These are phyloP conservation scores for Kuraishia cidri DNA, from an alignment of 805 yeast species.

Conservation along the genomic window DNA sequence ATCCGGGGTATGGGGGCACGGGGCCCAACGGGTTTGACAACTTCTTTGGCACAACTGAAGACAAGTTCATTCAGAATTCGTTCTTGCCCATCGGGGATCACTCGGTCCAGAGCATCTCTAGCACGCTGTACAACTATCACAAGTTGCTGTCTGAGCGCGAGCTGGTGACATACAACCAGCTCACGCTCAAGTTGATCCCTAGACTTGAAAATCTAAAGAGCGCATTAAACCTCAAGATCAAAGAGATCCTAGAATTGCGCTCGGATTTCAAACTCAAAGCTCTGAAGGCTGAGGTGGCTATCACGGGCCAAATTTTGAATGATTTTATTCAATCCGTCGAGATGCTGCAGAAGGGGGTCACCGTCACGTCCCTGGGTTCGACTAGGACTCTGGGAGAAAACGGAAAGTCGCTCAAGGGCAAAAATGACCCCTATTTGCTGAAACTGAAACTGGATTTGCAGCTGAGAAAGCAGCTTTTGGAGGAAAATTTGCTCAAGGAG, in stretches of 20 bases:
- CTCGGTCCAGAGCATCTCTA: slow-evolving; percentile 26
- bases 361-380: slow-evolving; percentile 20
- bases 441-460: slow-evolving; percentile 58
- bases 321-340: slow-evolving; percentile 37
- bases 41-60: slow-evolving; percentile 14
- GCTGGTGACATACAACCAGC: slow-evolving; percentile 41
- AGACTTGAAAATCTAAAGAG: slow-evolving; percentile 46
- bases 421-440: slow-evolving; percentile 53
- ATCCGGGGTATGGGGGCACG: neutral
- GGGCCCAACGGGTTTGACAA: neutral
- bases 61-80: slow-evolving; percentile 39
- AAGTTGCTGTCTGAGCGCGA: slow-evolving; percentile 28
- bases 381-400: slow-evolving; percentile 10
- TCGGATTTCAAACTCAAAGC: slow-evolving; percentile 50
- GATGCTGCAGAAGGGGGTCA: slow-evolving; percentile 25
- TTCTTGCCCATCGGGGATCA: slow-evolving; percentile 24
- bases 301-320: slow-evolving; percentile 47
- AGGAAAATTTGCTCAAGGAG: slow-evolving; percentile 59
- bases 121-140: slow-evolving; percentile 21
- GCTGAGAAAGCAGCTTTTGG: slow-evolving; percentile 50
- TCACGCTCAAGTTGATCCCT: slow-evolving; percentile 39
- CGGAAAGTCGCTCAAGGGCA: slow-evolving; percentile 12
- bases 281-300: slow-evolving; percentile 50
- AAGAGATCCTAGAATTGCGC: slow-evolving; percentile 45
- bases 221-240: slow-evolving; percentile 41